Percentiles rank a stretch among this genome's conserved stretches.
These are phyloP conservation scores for Lycium ferocissimum DNA, from an alignment of 257 asterid genomes.

Conservation along the genomic window DNA sequence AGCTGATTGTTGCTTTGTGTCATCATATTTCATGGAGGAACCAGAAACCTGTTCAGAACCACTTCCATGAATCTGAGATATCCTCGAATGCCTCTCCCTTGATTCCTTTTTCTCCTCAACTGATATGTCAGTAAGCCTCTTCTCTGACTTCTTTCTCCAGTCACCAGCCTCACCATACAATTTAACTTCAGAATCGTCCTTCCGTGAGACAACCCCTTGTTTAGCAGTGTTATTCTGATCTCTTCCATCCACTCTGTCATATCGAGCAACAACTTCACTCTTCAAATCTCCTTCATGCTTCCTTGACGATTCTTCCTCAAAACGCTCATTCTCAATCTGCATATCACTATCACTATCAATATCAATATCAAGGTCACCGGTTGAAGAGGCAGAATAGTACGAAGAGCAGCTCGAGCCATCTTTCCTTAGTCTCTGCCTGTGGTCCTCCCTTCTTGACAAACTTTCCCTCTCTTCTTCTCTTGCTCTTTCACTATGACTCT, in stretches of 20 bases:
- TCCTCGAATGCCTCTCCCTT: constrained; percentile 43
- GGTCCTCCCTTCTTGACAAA: constrained; percentile 50
- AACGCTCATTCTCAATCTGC: constrained; percentile 52
- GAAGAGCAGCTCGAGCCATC: constrained; percentile 84
- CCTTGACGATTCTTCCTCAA: constrained; percentile 43
- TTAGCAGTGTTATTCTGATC: constrained; percentile 48
- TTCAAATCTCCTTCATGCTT: constrained; percentile 43
- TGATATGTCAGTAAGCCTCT: constrained; percentile 71
- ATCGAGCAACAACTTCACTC: constrained; percentile 43
- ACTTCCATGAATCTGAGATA: constrained; percentile 44
- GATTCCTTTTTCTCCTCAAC: constrained; percentile 56
- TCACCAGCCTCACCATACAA: constrained; percentile 46
- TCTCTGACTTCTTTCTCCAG: constrained; percentile 87
- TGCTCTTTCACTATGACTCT: not conserved
- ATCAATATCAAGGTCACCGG: constrained; percentile 59
- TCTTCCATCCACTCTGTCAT: constrained; percentile 42
- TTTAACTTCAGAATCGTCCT: constrained; percentile 44
- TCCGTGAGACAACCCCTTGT: constrained; percentile 45
- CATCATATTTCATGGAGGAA: constrained; percentile 50
- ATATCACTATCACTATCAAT: constrained; percentile 56
- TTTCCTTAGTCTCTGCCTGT: constrained; percentile 55
- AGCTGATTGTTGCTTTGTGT: constrained; percentile 43
- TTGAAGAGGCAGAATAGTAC: constrained; percentile 73
- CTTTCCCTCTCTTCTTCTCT: constrained; percentile 46
- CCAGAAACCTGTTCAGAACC: constrained; percentile 46